Evolutionary conservation across 202 grass and related monocot genomes (phyloP), one percentile per base, ranked within the genome.

Genomic region (Schoenoplectus triqueter): DNA sequence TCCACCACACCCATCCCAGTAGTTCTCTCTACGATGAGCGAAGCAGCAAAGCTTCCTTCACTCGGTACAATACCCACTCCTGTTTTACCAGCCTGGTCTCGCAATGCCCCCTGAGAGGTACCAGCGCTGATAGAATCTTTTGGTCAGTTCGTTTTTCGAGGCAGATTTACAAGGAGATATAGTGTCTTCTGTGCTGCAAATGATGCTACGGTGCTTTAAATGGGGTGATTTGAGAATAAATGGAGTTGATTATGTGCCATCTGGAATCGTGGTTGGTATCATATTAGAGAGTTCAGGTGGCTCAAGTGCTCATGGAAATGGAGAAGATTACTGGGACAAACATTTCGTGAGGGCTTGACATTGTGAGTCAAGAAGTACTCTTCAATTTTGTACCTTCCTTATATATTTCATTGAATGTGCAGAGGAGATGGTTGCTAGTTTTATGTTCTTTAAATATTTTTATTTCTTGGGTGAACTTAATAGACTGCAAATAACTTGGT

Each of bases 211-310:
- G 0, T 69, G 9, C 67, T 70, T 70, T 45, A 0, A 42, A 62
- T 22, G 52, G 22, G 17, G 22, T 40, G 8, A 63, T 44, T 10
- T 45, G 55, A n/a, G 21, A 80, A 80, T 22, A 80, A 19, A 46
- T 49, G 55, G 76, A 61, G n/a, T 80, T 9, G 54, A 63, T 62
- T 42, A 17, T 80, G 42, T 80, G 52, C 76, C 22, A 2, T 80
- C 4, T 80, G 22, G 55, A 42, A 80, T 10, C 51, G 55, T 80
- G 5, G 6, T 19, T 39, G 31, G 8, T 3, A 60, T 60, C 14
- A 31, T 31, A 31, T 31, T 39, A 39, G 65, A 5, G 67, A 5
- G 1, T 69, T 5, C 2, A 45, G 4, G 13, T 69, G 67, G 14
- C 41, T 15, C 2, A 45, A 45, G 67, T 15, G 14, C 67, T 69